These are phyloP conservation scores for Paspalum notatum DNA, from an alignment of 176 grass and related monocot genomes.

Conservation along the genomic window DNA sequence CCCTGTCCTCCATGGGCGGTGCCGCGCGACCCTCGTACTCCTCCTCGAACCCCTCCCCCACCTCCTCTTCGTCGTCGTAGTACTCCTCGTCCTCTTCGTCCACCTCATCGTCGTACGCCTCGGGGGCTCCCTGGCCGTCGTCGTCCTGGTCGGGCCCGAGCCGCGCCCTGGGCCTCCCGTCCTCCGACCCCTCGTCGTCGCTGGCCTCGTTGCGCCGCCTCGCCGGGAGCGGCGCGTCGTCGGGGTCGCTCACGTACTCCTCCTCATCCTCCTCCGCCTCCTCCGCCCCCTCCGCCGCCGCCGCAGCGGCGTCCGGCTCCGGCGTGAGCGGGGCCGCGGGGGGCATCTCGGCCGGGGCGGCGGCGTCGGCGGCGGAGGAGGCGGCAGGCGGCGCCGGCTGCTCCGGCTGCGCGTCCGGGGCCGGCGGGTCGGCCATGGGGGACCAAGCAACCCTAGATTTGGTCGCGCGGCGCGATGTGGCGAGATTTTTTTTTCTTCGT, in stretches of 20 bases:
- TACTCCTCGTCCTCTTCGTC: constrained; percentile 55
- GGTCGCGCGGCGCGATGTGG: constrained; percentile 23
- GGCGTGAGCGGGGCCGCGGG: constrained; percentile 32
- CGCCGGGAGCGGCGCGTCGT: constrained; percentile 68
- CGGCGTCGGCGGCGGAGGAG: not conserved
- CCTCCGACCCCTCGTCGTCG: constrained; percentile 85
- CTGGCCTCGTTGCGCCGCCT: constrained; percentile 89
- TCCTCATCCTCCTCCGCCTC: constrained; percentile 36
- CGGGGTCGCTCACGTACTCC: constrained; percentile 92
- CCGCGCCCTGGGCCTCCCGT: constrained; percentile 46
- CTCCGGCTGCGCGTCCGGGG: constrained; percentile 32
- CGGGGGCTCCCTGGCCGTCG: constrained; percentile 76
- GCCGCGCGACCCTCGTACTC: constrained; percentile 39
- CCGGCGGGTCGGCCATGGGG: constrained; percentile 53
- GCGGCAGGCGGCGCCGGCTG: not conserved
- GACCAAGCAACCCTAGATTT: constrained; percentile 64
- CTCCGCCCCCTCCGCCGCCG: constrained; percentile 29
- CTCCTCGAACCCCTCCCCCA: constrained; percentile 42
- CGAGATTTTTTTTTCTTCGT: constrained; percentile 27
- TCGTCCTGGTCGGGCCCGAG: constrained; percentile 69
- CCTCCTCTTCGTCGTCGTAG: constrained; percentile 47
- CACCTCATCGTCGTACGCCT: constrained; percentile 68
- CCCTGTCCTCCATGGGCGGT: constrained; percentile 29
- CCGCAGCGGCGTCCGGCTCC: constrained; percentile 35
- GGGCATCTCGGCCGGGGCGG: constrained; percentile 23